These are phyloP conservation scores for Colletotrichum sp. DNA, from an alignment of 2,329 filamentous ascomycete genomes.

Conservation along the genomic window DNA sequence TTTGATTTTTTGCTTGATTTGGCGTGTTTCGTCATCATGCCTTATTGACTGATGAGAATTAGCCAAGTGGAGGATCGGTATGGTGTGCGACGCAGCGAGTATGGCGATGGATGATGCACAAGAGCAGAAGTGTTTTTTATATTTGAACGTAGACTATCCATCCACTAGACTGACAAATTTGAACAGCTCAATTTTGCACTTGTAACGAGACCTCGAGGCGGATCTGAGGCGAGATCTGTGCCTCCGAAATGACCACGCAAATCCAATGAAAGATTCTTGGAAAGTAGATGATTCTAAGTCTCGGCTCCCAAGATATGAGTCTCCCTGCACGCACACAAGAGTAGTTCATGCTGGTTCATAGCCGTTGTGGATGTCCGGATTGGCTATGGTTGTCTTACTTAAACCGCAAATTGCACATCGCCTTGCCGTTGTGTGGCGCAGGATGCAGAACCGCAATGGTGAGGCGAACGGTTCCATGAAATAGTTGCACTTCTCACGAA, in stretches of 20 bases:
- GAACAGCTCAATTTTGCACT: neutral
- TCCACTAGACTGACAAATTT: rapidly evolving
- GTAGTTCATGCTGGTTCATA: neutral
- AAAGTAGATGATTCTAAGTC: neutral
- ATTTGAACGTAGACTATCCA: rapidly evolving
- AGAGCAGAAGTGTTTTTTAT: neutral
- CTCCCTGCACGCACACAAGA: rapidly evolving
- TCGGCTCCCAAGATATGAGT: neutral
- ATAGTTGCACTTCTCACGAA: neutral
- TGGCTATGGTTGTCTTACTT: neutral
- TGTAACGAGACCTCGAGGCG: rapidly evolving
- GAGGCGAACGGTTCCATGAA: neutral
- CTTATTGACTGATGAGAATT: neutral
- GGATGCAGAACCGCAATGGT: neutral
- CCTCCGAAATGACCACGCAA: neutral
- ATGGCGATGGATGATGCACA: too few species aligned
- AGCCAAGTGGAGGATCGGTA: too few species aligned
- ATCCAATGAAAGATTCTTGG: neutral
- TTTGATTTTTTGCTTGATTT: neutral
- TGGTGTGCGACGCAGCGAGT: too few species aligned
- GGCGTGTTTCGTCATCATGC: neutral
- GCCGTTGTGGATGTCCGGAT: rapidly evolving
- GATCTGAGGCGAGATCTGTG: neutral
- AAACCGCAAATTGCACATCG: neutral
- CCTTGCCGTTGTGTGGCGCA: neutral